Percentiles rank a stretch among this genome's conserved stretches.
phyloP scores from a whole-genome alignment of 805 yeast species.

The Starmerella etchellsii region DNA sequence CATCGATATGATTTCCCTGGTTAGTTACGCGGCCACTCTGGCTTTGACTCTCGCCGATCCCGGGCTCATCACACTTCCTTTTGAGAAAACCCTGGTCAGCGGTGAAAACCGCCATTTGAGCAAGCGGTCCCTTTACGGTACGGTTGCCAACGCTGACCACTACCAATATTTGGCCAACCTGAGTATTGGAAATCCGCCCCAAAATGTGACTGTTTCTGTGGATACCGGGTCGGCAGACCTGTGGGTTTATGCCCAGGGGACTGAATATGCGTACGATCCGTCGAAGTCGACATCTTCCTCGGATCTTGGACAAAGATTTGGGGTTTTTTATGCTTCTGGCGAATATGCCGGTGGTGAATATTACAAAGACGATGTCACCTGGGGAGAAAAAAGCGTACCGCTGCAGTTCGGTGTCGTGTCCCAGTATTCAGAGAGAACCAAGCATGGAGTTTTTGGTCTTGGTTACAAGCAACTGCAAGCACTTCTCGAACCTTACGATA shows the following conservation, averaged over 20 bases:
- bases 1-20: background rate
- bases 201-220: slow-evolving; percentile 37
- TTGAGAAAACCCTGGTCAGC: background rate
- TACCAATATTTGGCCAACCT: slow-evolving; percentile 15
- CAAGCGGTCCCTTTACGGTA: background rate
- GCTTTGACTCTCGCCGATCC: slow-evolving; percentile 3
- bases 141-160: slow-evolving; percentile 6
- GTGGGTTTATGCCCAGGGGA: slow-evolving; percentile 34
- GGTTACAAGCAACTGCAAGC: background rate
- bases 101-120: background rate
- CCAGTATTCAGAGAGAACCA: background rate
- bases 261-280: slow-evolving; percentile 3
- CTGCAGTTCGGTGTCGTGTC: slow-evolving; percentile 7
- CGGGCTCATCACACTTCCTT: slow-evolving; percentile 6
- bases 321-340: slow-evolving; percentile 27
- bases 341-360: slow-evolving; percentile 35
- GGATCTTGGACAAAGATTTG: slow-evolving; percentile 16
- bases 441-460: slow-evolving; percentile 7
- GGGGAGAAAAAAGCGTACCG: slow-evolving; percentile 36
- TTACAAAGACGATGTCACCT: slow-evolving; percentile 46
- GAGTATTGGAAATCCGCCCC: slow-evolving; percentile 41
- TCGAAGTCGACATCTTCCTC: slow-evolving; percentile 18
- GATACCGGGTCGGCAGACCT: slow-evolving; percentile 65
- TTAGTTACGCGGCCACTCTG: background rate
- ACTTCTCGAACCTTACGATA: slow-evolving; percentile 16